Evolutionary conservation across 2,329 filamentous ascomycete species (phyloP).

Genomic region (Ascochyta rabiei): DNA sequence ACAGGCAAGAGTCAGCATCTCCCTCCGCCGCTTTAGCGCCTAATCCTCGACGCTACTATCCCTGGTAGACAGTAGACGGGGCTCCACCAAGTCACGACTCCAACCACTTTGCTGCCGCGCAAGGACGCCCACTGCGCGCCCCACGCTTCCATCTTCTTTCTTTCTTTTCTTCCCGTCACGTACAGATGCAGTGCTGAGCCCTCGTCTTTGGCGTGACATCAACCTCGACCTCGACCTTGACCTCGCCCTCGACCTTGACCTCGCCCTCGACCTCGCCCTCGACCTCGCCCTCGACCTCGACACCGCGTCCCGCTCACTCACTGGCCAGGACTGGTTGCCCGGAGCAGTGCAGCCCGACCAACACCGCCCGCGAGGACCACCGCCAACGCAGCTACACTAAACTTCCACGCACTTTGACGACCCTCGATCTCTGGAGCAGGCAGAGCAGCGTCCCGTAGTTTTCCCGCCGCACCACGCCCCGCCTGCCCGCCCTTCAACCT

Average conservation of each 20-base stretch:
- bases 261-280: background rate
- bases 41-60: conserved; percentile 11
- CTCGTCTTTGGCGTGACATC: conserved; percentile 16
- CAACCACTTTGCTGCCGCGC: conserved; percentile 22
- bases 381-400: background rate
- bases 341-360: conserved; percentile 24
- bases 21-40: conserved; percentile 24
- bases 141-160: conserved; percentile 3
- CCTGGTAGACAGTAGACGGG: conserved; percentile 18
- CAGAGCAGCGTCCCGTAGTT: background rate
- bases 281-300: background rate
- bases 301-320: conserved; percentile 2
- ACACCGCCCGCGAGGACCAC: conserved; percentile 23
- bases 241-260: conserved; percentile 3
- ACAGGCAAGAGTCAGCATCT: conserved; percentile 21
- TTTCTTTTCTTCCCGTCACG: conserved; percentile 5
- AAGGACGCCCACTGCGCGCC: conserved; percentile 15
- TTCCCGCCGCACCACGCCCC: conserved; percentile 19
- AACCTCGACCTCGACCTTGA: conserved; percentile 4
- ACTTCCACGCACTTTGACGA: conserved; percentile 1
- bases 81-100: conserved; percentile 28
- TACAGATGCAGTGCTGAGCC: conserved; percentile 14
- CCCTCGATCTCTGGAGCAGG: background rate
- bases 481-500: conserved; percentile 8
- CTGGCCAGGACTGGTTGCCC: conserved; percentile 20